phyloP scores from a whole-genome alignment of 2,329 filamentous ascomycete species.

The Exophiala sideris region DNA sequence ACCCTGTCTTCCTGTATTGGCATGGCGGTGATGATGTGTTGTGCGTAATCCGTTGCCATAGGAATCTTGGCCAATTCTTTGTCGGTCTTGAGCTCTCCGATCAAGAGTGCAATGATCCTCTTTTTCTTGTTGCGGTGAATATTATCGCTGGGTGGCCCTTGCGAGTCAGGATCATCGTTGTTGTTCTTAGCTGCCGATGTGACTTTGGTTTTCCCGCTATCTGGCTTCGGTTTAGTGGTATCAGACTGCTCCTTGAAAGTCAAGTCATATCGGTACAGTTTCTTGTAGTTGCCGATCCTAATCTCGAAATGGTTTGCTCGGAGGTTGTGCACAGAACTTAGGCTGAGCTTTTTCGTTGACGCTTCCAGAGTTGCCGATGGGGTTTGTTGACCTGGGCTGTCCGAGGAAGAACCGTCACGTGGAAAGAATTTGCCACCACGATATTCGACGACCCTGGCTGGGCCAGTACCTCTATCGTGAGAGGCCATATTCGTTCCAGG shows the following conservation, averaged over 20 bases:
- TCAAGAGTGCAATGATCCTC: conserved; percentile 4
- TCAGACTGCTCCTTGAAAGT: background rate
- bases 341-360: too few species aligned
- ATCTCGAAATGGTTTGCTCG: conserved; percentile 15
- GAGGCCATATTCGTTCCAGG: too few species aligned
- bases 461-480: too few species aligned
- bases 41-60: conserved; percentile 10
- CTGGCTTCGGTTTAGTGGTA: background rate
- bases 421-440: too few species aligned
- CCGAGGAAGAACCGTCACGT: too few species aligned
- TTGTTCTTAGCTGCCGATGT: background rate
- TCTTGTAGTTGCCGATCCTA: background rate
- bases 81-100: background rate
- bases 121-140: conserved; percentile 1
- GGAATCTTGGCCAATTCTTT: background rate
- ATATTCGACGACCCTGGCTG: too few species aligned
- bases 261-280: conserved; percentile 11
- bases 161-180: background rate
- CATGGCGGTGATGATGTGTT: conserved; percentile 1
- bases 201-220: background rate
- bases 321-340: too few species aligned
- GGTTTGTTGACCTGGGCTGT: too few species aligned
- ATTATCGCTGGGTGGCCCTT: background rate
- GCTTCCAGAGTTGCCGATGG: too few species aligned
- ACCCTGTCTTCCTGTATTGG: background rate